phyloP scores from a whole-genome alignment of 2,329 filamentous ascomycete genomes.

The Colletotrichum tamarilloi region DNA sequence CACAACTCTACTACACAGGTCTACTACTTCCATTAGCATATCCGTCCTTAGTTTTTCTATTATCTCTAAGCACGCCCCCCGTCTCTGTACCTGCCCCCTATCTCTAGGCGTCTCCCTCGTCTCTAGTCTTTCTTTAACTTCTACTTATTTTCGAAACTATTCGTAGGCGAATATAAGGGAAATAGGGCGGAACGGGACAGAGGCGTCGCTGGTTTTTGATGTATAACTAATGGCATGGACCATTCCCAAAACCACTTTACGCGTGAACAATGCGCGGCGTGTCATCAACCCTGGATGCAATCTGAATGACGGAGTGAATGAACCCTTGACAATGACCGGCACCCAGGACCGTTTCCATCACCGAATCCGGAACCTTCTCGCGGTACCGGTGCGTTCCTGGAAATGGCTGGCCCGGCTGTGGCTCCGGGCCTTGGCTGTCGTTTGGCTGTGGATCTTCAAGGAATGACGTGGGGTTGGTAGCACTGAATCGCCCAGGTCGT shows the following conservation, averaged over 20 bases:
- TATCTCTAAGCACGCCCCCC: too few relatives aligned
- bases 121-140: too few relatives aligned
- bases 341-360: too few relatives aligned
- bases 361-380: constrained; percentile 22
- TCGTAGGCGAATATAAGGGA: too few relatives aligned
- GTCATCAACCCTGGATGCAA: background rate
- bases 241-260: background rate
- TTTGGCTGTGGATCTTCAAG: background rate
- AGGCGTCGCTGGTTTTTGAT: background rate
- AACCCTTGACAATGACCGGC: background rate
- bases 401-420: background rate
- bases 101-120: too few relatives aligned
- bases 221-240: constrained; percentile 1
- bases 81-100: too few relatives aligned
- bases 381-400: constrained; percentile 8
- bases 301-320: background rate
- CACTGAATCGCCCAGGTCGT: background rate
- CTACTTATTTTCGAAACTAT: too few relatives aligned
- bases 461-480: constrained; percentile 32
- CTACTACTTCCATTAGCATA: background rate
- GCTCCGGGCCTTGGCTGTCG: too few relatives aligned
- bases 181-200: too few relatives aligned
- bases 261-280: background rate
- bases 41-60: too few relatives aligned
- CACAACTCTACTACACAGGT: too few relatives aligned